Conservation (phyloP, 2,329 filamentous ascomycete species). For the Colletotrichum plurivorum region DNA sequence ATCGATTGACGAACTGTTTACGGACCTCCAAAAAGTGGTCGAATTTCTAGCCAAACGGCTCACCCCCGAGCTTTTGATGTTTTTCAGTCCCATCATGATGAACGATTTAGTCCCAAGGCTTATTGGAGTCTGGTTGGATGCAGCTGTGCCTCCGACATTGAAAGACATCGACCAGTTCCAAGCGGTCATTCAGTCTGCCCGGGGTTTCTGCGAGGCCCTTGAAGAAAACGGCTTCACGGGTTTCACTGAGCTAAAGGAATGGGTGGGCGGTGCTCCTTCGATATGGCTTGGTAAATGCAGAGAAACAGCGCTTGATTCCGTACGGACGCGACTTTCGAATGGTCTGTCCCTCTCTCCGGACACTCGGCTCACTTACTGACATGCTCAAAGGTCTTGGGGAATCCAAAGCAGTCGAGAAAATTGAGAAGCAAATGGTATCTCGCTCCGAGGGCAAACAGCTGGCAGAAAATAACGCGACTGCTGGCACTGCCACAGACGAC, state of each 20-base stretch:
- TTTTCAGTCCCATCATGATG: conserved; percentile 79
- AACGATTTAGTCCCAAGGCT: conserved; percentile 77
- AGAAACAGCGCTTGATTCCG: conserved; percentile 82
- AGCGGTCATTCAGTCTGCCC: conserved; percentile 74
- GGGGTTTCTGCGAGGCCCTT: conserved; percentile 75
- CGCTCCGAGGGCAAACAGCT: conserved; percentile 76
- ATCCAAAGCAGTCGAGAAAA: conserved; percentile 81
- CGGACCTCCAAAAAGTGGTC: conserved; percentile 67
- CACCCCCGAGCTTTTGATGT: conserved; percentile 67
- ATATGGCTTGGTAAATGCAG: conserved; percentile 90
- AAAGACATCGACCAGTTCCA: conserved; percentile 81
- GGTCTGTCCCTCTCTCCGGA: conserved; percentile 53
- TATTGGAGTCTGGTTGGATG: conserved; percentile 81
- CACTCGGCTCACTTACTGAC: background rate
- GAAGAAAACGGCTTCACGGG: conserved; percentile 74
- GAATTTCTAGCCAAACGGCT: conserved; percentile 66
- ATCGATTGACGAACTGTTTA: conserved; percentile 65
- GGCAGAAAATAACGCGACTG: conserved; percentile 62
- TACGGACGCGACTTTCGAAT: conserved; percentile 77
- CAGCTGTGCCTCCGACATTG: conserved; percentile 82
- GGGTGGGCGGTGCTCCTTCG: conserved; percentile 84
- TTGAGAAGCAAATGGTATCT: conserved; percentile 86
- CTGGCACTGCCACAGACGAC: conserved; percentile 59
- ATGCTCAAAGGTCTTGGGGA: conserved; percentile 64
- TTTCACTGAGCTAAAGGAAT: conserved; percentile 77